Evolutionary conservation across 2,329 filamentous ascomycete species (phyloP).

Genomic region (Rhinocladiella similis): DNA sequence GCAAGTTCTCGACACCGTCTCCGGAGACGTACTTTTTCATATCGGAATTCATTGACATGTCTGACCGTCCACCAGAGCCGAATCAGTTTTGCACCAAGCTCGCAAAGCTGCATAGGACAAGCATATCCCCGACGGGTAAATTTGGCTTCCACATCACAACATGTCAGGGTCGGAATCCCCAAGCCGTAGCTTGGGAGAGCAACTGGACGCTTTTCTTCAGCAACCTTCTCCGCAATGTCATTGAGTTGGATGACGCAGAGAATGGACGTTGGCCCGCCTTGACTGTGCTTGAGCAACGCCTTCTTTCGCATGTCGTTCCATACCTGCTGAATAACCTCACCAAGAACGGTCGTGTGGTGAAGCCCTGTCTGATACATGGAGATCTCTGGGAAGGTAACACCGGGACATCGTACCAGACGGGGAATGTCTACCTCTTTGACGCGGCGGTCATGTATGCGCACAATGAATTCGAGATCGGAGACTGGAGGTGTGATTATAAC

Average conservation of each 20-base stretch:
- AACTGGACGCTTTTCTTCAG: conserved; percentile 44
- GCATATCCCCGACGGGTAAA: conserved; percentile 36
- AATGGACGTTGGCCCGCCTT: conserved; percentile 35
- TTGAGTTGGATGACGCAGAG: conserved; percentile 32
- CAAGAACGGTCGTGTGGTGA: conserved; percentile 30
- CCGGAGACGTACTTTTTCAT: conserved; percentile 35
- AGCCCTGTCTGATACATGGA: conserved; percentile 39
- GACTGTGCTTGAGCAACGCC: conserved; percentile 7
- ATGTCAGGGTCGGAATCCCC: conserved; percentile 34
- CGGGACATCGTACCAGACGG: conserved; percentile 34
- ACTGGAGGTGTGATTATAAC: conserved; percentile 20
- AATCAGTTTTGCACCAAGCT: conserved; percentile 30
- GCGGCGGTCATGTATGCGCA: conserved; percentile 42
- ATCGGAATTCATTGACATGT: conserved; percentile 35
- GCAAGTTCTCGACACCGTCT: conserved; percentile 22
- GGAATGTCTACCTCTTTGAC: conserved; percentile 39
- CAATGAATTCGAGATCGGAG: conserved; percentile 34
- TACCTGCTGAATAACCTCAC: conserved; percentile 30
- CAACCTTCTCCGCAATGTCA: conserved; percentile 34
- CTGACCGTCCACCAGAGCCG: conserved; percentile 31
- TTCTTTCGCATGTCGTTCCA: conserved; percentile 36
- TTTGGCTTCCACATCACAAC: conserved; percentile 42
- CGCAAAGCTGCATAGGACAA: conserved; percentile 35
- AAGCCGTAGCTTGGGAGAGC: conserved; percentile 37
- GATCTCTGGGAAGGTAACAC: conserved; percentile 46